Evolutionary conservation across 345 rosid genomes (phyloP), one percentile per base, ranked within the genome.

Genomic region (Rhizophora apiculata): DNA sequence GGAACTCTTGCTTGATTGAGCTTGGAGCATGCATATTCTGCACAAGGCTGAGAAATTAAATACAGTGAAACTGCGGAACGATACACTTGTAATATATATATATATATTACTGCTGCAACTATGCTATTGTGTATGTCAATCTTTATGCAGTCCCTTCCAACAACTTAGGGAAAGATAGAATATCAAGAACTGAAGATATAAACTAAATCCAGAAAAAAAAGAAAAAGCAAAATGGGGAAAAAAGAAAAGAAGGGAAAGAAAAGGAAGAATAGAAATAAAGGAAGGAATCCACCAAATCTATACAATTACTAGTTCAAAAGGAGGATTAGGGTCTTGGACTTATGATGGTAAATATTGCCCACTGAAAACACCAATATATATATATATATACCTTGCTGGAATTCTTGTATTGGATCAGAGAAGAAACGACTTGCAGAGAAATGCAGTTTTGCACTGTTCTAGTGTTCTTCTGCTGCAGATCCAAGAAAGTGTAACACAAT

Each of bases 1-100:
- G 79, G 76, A 93, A 86, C 71, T 83, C 88, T 71, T 76, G 81
- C 81, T 81, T 86, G 58, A 93, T 69, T 52, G 88, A 71, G 68
- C 53, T 65, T 22, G 85, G 73, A 66, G 79, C 68, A 27, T 72
- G 85, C 95, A 86, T 85, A 80, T 84, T 89, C 27, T 34, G 37
- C 49, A 68, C 21, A 52, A 48, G 26, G 51, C 8, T 43, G 37
- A 30, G 15, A 6, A 11, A 36, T 2, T 19, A 34, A 34, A 27
- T 2, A 37, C 2, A 65, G 4, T 48, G 46, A 43, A 31, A 74
- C 15, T 68, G 26, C 30, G 27, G 19, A 37, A 52, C 21, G 62
- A 70, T 76, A 61, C 75, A 20, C 57, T 19, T 19, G 22, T 13
- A 53, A 52, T 4, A 31, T 31, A 31, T 31, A 31, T 31, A 31